Evolutionary conservation across 2,329 filamentous ascomycete species (phyloP), one percentile per base, ranked within the genome.

Genomic region (Trichoderma semiorbis): DNA sequence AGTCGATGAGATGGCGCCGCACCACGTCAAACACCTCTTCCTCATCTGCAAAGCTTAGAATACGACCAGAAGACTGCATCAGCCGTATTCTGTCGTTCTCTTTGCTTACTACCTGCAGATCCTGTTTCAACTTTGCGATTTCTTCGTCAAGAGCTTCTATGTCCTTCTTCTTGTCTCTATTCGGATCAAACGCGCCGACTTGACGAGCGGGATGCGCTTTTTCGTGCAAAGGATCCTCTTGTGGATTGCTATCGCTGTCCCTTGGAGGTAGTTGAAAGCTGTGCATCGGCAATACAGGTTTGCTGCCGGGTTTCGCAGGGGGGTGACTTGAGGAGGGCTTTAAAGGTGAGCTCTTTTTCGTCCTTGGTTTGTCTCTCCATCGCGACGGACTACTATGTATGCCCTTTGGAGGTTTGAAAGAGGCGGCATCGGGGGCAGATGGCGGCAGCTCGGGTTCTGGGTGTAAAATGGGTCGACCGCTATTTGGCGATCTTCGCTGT

Each of bases 371-470:
- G 32, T 75, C 74, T 21, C 80, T 83, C 75, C 85, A 82, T 75
- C 83, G 83, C 3, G 86, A 87, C 0, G 89, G 88, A 16, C 87
- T 89, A 65, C 85, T 85, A 72, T 90, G 89, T 32, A 91, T 91
- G 1, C 89, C 89, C 24, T 82, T 78, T 1, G 88, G 87, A 8
- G 87, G 87, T 3, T 86, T 87, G 57, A 84, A 86, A 32, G 88
- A 83, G 1, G 87, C 81, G 0, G 86, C 84, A 72, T 90, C 88
- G 2, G 81, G 80, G 14, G 85, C 79, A 0, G 88, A 88, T 0
- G 88, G 88, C 3, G 91, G 91, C 6, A 93, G 83, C 62, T 91
- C 89, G 1, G 90, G 90, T 75, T 92, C 89, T 18, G 84, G 84
- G 34, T 70, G 61, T n/a, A 74, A 73, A 36, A 74, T 60, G 58